Evolutionary conservation across 352 stramenopile species (phyloP).

Genomic region (Phytophthora pini): DNA sequence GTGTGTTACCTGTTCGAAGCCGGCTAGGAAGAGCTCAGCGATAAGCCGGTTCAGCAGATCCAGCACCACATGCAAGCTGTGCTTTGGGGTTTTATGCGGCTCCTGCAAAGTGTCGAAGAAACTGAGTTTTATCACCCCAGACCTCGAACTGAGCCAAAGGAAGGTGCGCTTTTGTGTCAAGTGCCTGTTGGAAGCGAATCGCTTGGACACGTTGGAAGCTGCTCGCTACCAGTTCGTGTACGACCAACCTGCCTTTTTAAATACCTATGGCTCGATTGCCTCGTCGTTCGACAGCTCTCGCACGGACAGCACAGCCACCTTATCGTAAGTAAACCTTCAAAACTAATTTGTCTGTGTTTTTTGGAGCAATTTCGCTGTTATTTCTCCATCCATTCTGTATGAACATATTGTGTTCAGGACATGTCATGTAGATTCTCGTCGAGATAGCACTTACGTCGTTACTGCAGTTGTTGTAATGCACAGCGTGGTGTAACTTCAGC

Average conservation of each 20-base stretch:
- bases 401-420: not conserved
- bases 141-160: slow-evolving; percentile 18
- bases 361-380: not conserved
- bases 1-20: slow-evolving; percentile 5
- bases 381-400: not conserved
- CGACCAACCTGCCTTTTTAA: slow-evolving; percentile 4
- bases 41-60: not conserved
- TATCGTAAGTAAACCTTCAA: not conserved
- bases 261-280: slow-evolving; percentile 1
- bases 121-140: slow-evolving; percentile 26
- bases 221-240: slow-evolving; percentile 22
- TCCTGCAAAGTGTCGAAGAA: slow-evolving; percentile 21
- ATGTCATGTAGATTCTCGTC: not conserved
- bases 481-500: not conserved
- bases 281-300: slow-evolving; percentile 3
- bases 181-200: slow-evolving; percentile 28
- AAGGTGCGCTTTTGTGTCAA: slow-evolving; percentile 32
- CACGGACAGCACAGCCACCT: not conserved
- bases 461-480: not conserved
- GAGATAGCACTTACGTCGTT: not conserved
- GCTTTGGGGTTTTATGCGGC: slow-evolving; percentile 14
- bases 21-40: not conserved
- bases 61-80: slow-evolving; percentile 22
- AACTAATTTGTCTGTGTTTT: no score
- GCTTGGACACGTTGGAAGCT: slow-evolving; percentile 23